Evolutionary conservation across 805 yeast genomes (phyloP).

Genomic region (Cyberlindnera mississippiensis): DNA sequence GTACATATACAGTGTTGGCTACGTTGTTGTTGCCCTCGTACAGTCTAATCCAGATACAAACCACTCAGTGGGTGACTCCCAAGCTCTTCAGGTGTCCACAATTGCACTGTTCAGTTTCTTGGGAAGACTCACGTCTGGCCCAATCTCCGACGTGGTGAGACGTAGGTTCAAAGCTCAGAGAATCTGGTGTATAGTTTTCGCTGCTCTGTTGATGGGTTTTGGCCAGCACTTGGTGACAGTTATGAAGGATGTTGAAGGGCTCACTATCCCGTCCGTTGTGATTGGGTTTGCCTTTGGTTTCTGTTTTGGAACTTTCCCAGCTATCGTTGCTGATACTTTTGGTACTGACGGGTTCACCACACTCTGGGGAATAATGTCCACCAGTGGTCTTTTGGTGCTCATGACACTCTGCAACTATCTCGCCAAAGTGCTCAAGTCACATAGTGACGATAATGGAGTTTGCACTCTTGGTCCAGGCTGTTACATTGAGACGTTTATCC

Average conservation of each 20-base stretch:
- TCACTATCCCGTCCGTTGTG: constrained; percentile 48
- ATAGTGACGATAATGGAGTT: constrained; percentile 38
- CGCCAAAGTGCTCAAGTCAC: constrained; percentile 48
- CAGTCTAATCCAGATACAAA: constrained; percentile 25
- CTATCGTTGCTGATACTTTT: constrained; percentile 67
- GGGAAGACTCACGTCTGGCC: constrained; percentile 64
- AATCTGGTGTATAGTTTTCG: constrained; percentile 55
- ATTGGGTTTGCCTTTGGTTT: constrained; percentile 69
- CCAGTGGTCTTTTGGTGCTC: constrained; percentile 61
- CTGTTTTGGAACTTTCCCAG: constrained; percentile 70
- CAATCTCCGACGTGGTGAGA: constrained; percentile 57
- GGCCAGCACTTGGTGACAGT: constrained; percentile 35
- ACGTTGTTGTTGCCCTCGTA: constrained; percentile 51
- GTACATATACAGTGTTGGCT: constrained; percentile 72
- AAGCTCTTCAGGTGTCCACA: constrained; percentile 68
- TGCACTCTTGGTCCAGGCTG: constrained; percentile 44
- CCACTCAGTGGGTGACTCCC: constrained; percentile 41
- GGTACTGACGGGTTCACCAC: constrained; percentile 68
- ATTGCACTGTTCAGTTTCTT: constrained; percentile 61
- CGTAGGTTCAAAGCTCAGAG: constrained; percentile 52
- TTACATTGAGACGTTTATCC: constrained; percentile 41
- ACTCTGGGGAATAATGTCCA: constrained; percentile 70
- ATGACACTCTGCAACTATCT: constrained; percentile 51
- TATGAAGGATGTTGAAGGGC: constrained; percentile 36
- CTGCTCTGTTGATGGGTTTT: constrained; percentile 35